Evolutionary conservation across 139 green algal species (phyloP).

Genomic region (Coelastrella sp.): DNA sequence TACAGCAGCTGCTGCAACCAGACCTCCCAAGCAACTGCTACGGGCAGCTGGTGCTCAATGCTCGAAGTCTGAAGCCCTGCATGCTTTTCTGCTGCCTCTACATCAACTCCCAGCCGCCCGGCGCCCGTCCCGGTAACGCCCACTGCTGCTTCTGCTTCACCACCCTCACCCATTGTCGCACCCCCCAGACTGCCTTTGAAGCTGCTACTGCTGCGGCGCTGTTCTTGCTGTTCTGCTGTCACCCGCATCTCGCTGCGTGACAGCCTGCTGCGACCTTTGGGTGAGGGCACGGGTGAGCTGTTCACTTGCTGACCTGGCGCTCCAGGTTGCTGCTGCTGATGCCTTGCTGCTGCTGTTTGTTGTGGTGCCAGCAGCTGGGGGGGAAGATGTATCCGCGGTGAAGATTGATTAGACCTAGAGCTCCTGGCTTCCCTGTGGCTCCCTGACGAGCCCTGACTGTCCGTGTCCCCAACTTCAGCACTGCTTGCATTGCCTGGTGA

Average conservation of each 20-base stretch:
- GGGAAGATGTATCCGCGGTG: constrained; percentile 12
- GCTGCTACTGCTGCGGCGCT: constrained; percentile 18
- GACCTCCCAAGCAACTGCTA: constrained; percentile 36
- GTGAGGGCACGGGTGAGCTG: constrained; percentile 10
- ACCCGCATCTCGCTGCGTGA: background rate
- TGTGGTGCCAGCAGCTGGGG: constrained; percentile 10
- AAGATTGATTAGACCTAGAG: background rate
- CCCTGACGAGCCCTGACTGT: background rate
- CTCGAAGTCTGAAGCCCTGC: background rate
- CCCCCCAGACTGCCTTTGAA: background rate
- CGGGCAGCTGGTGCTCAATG: background rate
- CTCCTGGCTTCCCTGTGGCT: background rate
- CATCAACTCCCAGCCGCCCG: background rate
- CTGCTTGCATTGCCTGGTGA: background rate
- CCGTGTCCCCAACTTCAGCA: background rate
- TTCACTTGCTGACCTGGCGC: background rate
- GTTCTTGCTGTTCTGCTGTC: constrained; percentile 7
- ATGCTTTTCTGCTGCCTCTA: background rate
- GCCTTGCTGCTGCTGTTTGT: background rate
- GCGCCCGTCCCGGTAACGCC: background rate
- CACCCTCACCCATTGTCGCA: constrained; percentile 2
- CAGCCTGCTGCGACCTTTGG: background rate
- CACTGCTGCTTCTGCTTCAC: background rate
- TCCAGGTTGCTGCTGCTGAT: background rate
- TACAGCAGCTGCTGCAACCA: constrained; percentile 82